These are phyloP conservation scores for Condylostoma magnum DNA, from an alignment of 169 alveolate species.

Conservation along the genomic window DNA sequence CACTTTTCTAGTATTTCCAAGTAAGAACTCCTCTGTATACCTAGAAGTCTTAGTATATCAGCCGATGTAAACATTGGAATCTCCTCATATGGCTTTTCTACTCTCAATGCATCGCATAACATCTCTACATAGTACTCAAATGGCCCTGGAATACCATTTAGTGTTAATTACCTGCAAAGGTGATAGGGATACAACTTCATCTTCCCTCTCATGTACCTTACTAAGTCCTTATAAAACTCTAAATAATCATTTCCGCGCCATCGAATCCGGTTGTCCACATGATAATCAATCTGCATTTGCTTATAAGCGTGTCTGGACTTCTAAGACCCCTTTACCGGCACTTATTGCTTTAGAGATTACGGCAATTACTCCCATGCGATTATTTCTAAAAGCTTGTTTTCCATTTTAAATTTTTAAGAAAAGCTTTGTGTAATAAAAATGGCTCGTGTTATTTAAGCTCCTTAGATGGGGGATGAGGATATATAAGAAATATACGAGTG, in stretches of 20 bases:
- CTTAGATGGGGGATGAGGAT: conserved; percentile 60
- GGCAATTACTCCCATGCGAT: too few species aligned
- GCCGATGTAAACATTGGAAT: not conserved
- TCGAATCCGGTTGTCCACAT: not conserved
- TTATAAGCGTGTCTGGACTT: too few species aligned
- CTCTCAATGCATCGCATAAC: conserved; percentile 14
- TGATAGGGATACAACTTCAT: not conserved
- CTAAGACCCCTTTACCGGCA: too few species aligned
- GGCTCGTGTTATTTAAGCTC: conserved; percentile 38
- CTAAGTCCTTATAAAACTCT: not conserved
- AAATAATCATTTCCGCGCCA: not conserved
- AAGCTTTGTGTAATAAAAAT: too few species aligned
- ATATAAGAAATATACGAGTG: conserved; percentile 76
- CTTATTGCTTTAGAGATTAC: too few species aligned
- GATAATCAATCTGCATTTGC: conserved; percentile 18
- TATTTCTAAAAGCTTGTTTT: too few species aligned
- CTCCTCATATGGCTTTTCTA: not conserved
- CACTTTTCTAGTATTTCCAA: not conserved
- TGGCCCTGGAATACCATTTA: not conserved
- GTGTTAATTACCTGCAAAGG: not conserved
- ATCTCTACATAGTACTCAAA: conserved; percentile 10
- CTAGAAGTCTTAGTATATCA: not conserved
- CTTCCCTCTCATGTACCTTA: not conserved
- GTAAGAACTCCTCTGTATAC: not conserved
- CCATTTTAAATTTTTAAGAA: too few species aligned